These are phyloP conservation scores for Chloranthus sessilifolius DNA, from an alignment of 164 flowering plant species.

Conservation along the genomic window DNA sequence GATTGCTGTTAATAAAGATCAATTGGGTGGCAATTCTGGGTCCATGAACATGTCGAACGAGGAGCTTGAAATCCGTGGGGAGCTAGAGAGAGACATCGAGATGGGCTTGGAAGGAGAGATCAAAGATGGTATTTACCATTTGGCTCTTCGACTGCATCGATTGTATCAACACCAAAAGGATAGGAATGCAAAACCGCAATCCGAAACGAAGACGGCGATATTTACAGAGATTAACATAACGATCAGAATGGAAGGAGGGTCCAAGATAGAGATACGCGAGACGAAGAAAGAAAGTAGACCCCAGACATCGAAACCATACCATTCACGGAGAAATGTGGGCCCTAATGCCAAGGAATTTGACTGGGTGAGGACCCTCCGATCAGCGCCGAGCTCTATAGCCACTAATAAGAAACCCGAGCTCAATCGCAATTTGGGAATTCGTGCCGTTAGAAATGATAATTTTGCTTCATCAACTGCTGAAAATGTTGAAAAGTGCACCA, in stretches of 20 bases:
- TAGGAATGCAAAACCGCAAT: neutral
- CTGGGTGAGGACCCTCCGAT: conserved; percentile 46
- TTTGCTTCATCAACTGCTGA: neutral
- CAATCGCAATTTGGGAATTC: neutral
- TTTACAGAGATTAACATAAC: conserved; percentile 43
- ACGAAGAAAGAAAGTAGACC: conserved; percentile 30
- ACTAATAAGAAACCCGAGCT: conserved; percentile 2
- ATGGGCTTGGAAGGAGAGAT: no score
- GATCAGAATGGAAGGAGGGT: conserved; percentile 53
- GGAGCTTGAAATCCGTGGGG: no score
- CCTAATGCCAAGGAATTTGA: conserved; percentile 28
- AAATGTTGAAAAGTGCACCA: neutral
- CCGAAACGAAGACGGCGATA: neutral
- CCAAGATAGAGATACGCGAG: conserved; percentile 48
- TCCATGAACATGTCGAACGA: no score
- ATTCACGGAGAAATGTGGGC: conserved; percentile 2
- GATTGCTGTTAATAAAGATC: neutral
- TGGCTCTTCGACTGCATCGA: no score
- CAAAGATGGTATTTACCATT: no score
- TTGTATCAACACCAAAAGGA: no score
- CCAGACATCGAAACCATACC: conserved; percentile 1
- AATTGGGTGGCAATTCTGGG: neutral
- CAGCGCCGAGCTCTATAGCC: conserved; percentile 9
- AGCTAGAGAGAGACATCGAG: no score
- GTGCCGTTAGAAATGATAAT: neutral